Conservation (phyloP, 768 basidiomycete species). For the Tricholoma terreum region DNA sequence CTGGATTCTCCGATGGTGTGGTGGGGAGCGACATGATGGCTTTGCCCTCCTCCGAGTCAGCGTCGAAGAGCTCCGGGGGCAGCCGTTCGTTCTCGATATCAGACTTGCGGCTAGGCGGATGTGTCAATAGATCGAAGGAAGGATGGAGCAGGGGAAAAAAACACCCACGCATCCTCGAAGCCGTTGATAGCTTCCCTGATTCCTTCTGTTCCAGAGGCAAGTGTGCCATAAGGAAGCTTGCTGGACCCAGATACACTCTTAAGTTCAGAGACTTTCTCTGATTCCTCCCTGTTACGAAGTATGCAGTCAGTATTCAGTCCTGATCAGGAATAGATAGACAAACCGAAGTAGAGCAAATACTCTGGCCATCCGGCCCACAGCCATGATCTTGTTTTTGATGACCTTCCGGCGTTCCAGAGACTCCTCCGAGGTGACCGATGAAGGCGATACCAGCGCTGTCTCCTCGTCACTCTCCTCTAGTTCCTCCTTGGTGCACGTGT, state of each 20-base stretch:
- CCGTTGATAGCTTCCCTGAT: constrained; percentile 92
- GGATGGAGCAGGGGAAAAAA: neutral
- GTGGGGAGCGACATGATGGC: constrained; percentile 58
- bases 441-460: constrained; percentile 36
- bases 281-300: constrained; percentile 73
- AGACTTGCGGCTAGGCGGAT: constrained; percentile 71
- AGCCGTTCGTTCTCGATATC: constrained; percentile 99
- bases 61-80: constrained; percentile 94
- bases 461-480: constrained; percentile 81
- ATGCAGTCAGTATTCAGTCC: neutral
- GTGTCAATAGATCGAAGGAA: neutral
- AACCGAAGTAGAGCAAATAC: constrained; percentile 95
- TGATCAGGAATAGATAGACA: constrained; percentile 22
- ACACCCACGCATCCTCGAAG: constrained; percentile 92
- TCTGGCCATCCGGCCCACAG: constrained; percentile 93
- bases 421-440: constrained; percentile 43
- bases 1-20: constrained; percentile 49
- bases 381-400: constrained; percentile 98
- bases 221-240: constrained; percentile 77
- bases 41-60: constrained; percentile 65
- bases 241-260: constrained; percentile 82
- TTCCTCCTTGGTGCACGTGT: constrained; percentile 95
- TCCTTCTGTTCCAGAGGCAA: constrained; percentile 88
- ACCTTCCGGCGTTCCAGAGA: constrained; percentile 75
- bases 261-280: constrained; percentile 95